These are phyloP conservation scores for Musa beccarii DNA, from an alignment of 176 grass and related monocot genomes.

Conservation along the genomic window DNA sequence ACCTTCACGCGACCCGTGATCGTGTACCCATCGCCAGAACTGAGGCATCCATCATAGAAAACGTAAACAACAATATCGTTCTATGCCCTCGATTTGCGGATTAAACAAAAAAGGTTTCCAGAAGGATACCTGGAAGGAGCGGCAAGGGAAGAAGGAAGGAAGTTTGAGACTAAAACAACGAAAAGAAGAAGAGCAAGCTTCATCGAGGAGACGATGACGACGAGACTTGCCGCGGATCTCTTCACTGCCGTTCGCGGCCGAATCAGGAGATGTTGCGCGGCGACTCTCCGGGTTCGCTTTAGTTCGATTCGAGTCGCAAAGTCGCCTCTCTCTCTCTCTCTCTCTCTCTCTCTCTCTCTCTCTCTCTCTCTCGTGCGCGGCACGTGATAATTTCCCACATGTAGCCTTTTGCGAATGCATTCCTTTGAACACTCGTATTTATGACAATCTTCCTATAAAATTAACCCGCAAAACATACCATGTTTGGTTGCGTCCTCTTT, in stretches of 20 bases:
- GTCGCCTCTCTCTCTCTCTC: background rate
- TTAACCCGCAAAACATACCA: too few species aligned
- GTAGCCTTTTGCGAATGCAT: too few species aligned
- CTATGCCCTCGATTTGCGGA: background rate
- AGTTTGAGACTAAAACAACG: conserved; percentile 4
- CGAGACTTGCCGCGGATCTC: conserved; percentile 1
- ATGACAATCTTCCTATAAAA: too few species aligned
- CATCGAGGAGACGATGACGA: background rate
- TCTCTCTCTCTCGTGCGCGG: background rate
- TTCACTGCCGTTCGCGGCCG: background rate
- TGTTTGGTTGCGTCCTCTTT: too few species aligned
- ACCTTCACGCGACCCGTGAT: conserved; percentile 80
- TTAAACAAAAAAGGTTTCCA: conserved; percentile 3
- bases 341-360: conserved; percentile 2
- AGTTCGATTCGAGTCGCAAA: too few species aligned
- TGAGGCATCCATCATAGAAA: conserved; percentile 16
- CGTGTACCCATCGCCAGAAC: conserved; percentile 54
- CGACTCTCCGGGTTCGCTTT: too few species aligned
- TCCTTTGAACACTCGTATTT: too few species aligned
- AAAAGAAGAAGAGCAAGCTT: background rate
- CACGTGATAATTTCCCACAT: too few species aligned
- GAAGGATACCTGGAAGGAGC: conserved; percentile 20
- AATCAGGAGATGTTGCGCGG: too few species aligned
- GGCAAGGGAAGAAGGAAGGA: conserved; percentile 19
- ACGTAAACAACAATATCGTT: background rate